Evolutionary conservation across 2,329 filamentous ascomycete species (phyloP).

Genomic region (Acrocalymma vagum): DNA sequence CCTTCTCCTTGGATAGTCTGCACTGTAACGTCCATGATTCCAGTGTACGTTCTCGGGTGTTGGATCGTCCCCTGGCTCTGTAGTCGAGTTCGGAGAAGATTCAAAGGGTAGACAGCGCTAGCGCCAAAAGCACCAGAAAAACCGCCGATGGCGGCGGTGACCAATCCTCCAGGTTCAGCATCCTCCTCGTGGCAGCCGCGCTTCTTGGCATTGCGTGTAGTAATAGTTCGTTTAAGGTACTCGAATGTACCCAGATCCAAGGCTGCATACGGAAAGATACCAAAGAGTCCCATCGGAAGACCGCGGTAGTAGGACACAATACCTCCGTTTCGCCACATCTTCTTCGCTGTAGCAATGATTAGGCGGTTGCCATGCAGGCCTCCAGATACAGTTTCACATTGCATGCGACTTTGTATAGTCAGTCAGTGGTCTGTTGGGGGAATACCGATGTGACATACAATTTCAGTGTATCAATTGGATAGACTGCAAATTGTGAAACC

Average conservation of each 20-base stretch:
- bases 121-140: constrained; percentile 92
- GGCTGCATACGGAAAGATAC: constrained; percentile 97
- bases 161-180: constrained; percentile 77
- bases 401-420: constrained; percentile 69
- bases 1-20: constrained; percentile 88
- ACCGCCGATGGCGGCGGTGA: constrained; percentile 88
- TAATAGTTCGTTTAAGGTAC: constrained; percentile 80
- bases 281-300: constrained; percentile 89
- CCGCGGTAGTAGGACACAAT: constrained; percentile 85
- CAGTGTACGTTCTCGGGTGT: constrained; percentile 88
- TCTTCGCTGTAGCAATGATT: constrained; percentile 81
- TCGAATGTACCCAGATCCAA: constrained; percentile 98
- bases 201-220: constrained; percentile 73
- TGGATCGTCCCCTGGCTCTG: constrained; percentile 95
- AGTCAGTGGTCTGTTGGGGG: constrained; percentile 7
- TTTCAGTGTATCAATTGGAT: constrained; percentile 87
- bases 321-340: constrained; percentile 84
- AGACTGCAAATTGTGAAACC: constrained; percentile 96
- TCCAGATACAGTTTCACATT: constrained; percentile 90
- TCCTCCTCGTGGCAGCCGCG: constrained; percentile 83
- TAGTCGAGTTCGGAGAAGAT: constrained; percentile 87
- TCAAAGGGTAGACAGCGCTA: constrained; percentile 93
- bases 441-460: constrained; percentile 57
- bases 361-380: constrained; percentile 85
- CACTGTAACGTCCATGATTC: constrained; percentile 86